Percentiles rank a stretch among this genome's conserved stretches.
Conservation (phyloP, 2,329 filamentous ascomycete species). For the Epichloe festucae region DNA sequence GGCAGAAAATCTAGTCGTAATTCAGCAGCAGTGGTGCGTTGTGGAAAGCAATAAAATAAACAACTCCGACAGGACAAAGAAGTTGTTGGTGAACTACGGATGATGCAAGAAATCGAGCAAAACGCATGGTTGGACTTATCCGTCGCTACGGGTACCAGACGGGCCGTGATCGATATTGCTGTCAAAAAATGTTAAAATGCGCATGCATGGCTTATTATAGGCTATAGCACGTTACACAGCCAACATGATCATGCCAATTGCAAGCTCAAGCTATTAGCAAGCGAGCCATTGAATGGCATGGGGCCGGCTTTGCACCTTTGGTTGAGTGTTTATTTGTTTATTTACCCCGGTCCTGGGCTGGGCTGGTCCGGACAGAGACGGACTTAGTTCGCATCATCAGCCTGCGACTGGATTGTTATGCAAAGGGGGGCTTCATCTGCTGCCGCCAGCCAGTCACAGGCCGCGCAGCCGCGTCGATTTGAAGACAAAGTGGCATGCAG, state of each 20-base stretch:
- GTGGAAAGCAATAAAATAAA: background rate
- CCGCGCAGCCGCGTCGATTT: background rate
- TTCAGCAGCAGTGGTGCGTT: background rate
- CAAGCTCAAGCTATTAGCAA: no score
- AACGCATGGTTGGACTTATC: background rate
- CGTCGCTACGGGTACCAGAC: constrained; percentile 3
- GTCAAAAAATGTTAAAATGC: background rate
- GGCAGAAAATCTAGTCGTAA: background rate
- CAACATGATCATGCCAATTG: no score
- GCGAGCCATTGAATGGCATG: background rate
- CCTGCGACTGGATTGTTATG: background rate
- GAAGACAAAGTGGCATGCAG: background rate
- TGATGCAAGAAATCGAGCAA: background rate
- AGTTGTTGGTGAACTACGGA: background rate
- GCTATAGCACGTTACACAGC: no score
- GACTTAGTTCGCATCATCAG: no score
- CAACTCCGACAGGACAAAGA: background rate
- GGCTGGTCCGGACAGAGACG: background rate
- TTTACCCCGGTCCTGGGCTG: background rate
- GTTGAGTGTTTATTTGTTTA: constrained; percentile 4
- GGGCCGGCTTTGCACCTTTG: background rate
- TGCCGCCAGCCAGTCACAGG: constrained; percentile 1
- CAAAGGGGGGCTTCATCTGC: background rate
- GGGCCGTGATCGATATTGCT: background rate
- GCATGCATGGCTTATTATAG: no score